Evolutionary conservation across 805 yeast genomes (phyloP).

Genomic region (Metschnikowia vanudenii): DNA sequence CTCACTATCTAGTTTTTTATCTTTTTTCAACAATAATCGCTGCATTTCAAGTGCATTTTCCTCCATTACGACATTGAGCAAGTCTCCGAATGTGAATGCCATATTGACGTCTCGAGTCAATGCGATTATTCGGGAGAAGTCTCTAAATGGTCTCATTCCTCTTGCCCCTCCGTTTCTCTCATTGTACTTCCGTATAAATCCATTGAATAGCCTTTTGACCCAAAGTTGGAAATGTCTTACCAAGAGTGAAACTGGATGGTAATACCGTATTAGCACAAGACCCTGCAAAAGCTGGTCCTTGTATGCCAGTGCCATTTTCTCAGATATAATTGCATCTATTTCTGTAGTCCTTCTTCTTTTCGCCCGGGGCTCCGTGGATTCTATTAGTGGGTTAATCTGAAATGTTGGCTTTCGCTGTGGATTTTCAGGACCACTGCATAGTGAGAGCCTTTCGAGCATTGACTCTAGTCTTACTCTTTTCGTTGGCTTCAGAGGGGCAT

Average conservation of each 20-base stretch:
- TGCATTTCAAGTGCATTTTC: conserved; percentile 27
- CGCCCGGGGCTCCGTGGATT: conserved; percentile 3
- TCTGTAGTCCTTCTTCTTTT: conserved; percentile 4
- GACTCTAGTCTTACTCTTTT: conserved; percentile 34
- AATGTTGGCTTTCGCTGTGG: background rate
- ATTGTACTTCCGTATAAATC: conserved; percentile 32
- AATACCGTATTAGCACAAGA: conserved; percentile 26
- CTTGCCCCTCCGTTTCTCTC: conserved; percentile 7
- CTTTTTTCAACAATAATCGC: conserved; percentile 15
- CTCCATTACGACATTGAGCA: conserved; percentile 26
- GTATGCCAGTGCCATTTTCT: conserved; percentile 26
- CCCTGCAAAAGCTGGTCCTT: conserved; percentile 20
- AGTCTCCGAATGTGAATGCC: conserved; percentile 22
- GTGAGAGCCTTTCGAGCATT: conserved; percentile 25
- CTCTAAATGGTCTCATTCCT: conserved; percentile 20
- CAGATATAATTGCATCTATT: conserved; percentile 23
- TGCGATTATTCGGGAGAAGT: conserved; percentile 25
- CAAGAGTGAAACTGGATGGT: conserved; percentile 26
- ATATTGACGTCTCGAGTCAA: conserved; percentile 21
- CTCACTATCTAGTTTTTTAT: conserved; percentile 8
- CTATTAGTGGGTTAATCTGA: conserved; percentile 16
- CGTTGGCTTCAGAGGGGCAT: conserved; percentile 5
- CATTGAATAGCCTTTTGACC: conserved; percentile 36
- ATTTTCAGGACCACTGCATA: conserved; percentile 18
- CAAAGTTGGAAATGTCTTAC: conserved; percentile 33